These are phyloP conservation scores for Wallacemonas sp. DNA, from an alignment of 208 protist species.

Conservation along the genomic window DNA sequence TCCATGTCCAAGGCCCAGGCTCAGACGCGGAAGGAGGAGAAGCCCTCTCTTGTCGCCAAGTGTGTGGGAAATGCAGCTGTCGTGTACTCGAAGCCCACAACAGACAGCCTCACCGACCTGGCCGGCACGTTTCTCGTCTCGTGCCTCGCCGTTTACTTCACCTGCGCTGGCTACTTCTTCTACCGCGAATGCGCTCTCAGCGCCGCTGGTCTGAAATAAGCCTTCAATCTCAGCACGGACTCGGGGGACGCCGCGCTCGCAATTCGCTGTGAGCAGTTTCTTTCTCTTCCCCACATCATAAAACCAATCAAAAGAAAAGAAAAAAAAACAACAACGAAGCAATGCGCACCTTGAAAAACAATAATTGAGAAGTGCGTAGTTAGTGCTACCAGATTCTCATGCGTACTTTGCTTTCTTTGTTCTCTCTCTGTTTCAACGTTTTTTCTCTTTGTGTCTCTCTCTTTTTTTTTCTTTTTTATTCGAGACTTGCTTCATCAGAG, in stretches of 20 bases:
- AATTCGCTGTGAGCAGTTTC: too few relatives aligned
- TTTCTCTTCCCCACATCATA: neutral
- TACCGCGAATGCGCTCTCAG: conserved; percentile 64
- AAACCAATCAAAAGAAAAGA: conserved; percentile 14
- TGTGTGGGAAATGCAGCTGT: conserved; percentile 60
- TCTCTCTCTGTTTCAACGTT: neutral
- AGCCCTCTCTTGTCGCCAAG: conserved; percentile 28
- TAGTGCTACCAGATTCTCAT: neutral
- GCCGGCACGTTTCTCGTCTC: conserved; percentile 66
- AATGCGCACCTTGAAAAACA: neutral
- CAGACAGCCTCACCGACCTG: conserved; percentile 65
- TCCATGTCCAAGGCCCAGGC: conserved; percentile 2
- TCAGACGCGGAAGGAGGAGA: neutral
- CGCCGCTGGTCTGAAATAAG: neutral
- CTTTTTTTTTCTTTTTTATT: neutral
- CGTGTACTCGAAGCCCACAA: conserved; percentile 59
- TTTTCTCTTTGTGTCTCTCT: neutral
- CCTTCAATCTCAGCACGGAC: too few relatives aligned
- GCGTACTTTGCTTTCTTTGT: neutral
- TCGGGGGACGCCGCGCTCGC: too few relatives aligned
- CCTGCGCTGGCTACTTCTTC: conserved; percentile 65
- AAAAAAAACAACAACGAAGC: neutral
- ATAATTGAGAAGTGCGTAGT: neutral
- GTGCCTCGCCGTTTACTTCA: conserved; percentile 82
- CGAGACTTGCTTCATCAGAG: too few relatives aligned